Base-by-base conservation (phyloP, 225 moss, liverwort and hornwort species). In the Bryoerythrophyllum caledonicum region DNA sequence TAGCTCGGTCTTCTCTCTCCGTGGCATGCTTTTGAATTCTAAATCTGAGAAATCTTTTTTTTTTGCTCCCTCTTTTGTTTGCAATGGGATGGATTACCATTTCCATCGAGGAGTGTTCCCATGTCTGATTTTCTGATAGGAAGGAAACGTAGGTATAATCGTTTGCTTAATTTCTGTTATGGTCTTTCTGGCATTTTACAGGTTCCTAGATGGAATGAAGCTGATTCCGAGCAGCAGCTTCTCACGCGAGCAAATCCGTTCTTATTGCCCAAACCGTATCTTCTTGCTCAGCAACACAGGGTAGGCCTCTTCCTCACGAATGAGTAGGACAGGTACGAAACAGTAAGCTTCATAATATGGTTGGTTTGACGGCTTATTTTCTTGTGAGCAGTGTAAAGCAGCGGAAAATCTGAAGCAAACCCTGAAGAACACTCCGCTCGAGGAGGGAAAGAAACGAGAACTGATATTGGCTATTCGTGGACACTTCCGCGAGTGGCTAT, bases 401-500 rank as follows among this genome's bases (percentile, higher is more conserved):
- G 94, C 90, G 48, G 96, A 96, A 69, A 88, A 76, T 74, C 86
- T 96, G 92, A 96, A 85, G 88, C 88, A 93, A 86, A 92, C 81
- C 35, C 74, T 96, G 49, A 94, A 86, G 88, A 78, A 79, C 61
- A 86, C 86, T 63, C 83, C 83, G 56, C 85, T 96, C 58, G 94
- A 96, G 76, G 96, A 94, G 43, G 91, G 72, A 68, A 89, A 88
- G 69, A 92, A 90, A 79, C 96, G 86, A 26, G 96, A 96, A 72
- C 87, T 96, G 58, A 83, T 88, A 32, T 75, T 63, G 38, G 92
- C 93, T 65, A 94, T 96, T 76, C 92, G 92, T 74, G 86, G 86
- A 15, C 80, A 96, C 73, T 96, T 96, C 75, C 90, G 91, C 78
- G 96, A 96, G n/a, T 96, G 96, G 96, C 86, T 96, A 76, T 84